Base-by-base conservation (phyloP, 2,329 filamentous ascomycete species). In the Alternaria arborescens region DNA sequence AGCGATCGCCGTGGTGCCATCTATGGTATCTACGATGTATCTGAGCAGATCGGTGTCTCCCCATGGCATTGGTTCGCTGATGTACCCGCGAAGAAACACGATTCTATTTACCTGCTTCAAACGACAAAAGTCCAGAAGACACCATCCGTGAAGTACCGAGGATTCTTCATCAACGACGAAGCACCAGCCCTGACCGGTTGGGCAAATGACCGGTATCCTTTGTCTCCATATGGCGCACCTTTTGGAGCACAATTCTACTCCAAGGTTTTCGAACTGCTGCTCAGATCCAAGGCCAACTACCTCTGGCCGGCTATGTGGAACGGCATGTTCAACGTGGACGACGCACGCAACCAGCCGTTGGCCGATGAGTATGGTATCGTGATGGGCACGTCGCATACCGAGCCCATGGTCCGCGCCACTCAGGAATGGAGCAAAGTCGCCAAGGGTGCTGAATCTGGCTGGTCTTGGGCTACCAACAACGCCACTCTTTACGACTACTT, bases 281-380 rank as follows among this genome's bases (percentile, higher is more conserved):
- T 93, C 6, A 84, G 91, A 7, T 82, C 91, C 28, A 84, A 87
- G 38, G 90, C 90, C 16, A 93, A 93, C 75, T 92, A 92, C 70
- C 80, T 93, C 51, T 93, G 91, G 90, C 91, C 90, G 0, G 85
- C 89, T 1, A 82, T 87, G 73, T 93, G 90, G 91, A 86, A 84
- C 6, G 86, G 84, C 64, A 91, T 91, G 83, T 91, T 92, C 70
- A 87, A 88, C 71, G 85, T 91, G 1, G 91, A 93, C 62, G 90
- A 93, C 71, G 82, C 86, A 3, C 82, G 84, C 30, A 92, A 88
- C 67, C 88, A 91, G 71, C 86, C 88, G 0, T 82, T 91, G 5
- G 88, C 90, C 0, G 88, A 93, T 68, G 89, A 89, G n/a, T 92
- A 88, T 72, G 90, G 88, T 41, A 86, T 93, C 58, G 89, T 92